Evolutionary conservation across 2,329 filamentous ascomycete genomes (phyloP).

Genomic region (Chrysoporthe puriensis): DNA sequence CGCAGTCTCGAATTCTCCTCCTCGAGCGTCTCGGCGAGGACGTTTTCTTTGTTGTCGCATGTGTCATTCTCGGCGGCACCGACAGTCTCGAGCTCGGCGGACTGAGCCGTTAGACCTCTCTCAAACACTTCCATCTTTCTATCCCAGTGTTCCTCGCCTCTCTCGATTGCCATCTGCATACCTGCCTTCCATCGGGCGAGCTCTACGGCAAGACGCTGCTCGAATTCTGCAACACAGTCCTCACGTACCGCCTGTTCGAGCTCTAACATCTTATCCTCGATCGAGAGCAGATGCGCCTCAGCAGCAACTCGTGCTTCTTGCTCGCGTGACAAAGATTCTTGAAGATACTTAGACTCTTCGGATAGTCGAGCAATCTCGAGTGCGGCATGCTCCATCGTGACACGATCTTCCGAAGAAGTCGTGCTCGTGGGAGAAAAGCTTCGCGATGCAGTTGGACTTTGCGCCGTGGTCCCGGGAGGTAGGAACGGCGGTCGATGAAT

Average conservation of each 20-base stretch:
- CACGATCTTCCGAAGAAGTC: constrained; percentile 54
- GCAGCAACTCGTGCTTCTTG: constrained; percentile 70
- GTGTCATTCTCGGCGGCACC: constrained; percentile 45
- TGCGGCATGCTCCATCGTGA: constrained; percentile 81
- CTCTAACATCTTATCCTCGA: constrained; percentile 66
- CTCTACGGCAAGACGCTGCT: constrained; percentile 74
- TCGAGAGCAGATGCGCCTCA: constrained; percentile 72
- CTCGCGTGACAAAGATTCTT: constrained; percentile 71
- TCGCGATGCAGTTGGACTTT: constrained; percentile 37
- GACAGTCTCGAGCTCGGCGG: constrained; percentile 49
- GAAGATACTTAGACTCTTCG: constrained; percentile 76
- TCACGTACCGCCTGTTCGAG: constrained; percentile 86
- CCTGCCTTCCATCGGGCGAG: constrained; percentile 80
- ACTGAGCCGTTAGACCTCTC: constrained; percentile 52
- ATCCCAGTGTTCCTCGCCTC: constrained; percentile 83
- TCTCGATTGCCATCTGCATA: constrained; percentile 77
- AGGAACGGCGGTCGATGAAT: constrained; percentile 46
- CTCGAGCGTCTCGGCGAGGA: constrained; percentile 66
- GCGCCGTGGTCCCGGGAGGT: constrained; percentile 39
- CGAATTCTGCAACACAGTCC: constrained; percentile 87
- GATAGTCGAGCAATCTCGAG: constrained; percentile 80
- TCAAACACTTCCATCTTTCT: constrained; percentile 72
- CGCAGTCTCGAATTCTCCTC: constrained; percentile 72
- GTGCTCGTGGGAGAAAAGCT: constrained; percentile 46
- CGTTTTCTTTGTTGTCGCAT: constrained; percentile 63